phyloP scores from a whole-genome alignment of 805 yeast genomes.

The Candida patagonica region DNA sequence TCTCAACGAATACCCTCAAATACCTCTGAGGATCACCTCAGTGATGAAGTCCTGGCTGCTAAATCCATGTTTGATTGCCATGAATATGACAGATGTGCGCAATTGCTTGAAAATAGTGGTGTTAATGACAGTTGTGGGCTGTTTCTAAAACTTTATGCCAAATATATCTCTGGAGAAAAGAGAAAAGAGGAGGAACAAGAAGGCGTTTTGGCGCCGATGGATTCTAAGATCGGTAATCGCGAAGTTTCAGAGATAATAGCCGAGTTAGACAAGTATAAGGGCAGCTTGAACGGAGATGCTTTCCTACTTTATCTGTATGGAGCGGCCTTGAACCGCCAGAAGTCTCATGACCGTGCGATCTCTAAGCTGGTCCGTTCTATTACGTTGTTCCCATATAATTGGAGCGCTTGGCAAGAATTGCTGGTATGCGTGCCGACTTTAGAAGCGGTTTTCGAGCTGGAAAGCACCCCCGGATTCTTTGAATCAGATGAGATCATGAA shows the following conservation, averaged over 20 bases:
- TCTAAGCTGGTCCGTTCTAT: conserved; percentile 52
- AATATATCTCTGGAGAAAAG: conserved; percentile 70
- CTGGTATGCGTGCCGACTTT: conserved; percentile 48
- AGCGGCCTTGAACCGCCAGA: conserved; percentile 50
- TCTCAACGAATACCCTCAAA: conserved; percentile 7
- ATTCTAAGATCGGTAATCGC: conserved; percentile 25
- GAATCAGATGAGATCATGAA: conserved; percentile 25
- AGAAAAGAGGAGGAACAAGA: conserved; percentile 61
- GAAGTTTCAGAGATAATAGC: conserved; percentile 29
- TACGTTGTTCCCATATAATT: conserved; percentile 66
- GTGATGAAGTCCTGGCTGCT: conserved; percentile 49
- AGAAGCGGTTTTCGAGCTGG: conserved; percentile 40
- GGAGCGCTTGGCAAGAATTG: conserved; percentile 91
- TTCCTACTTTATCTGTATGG: conserved; percentile 70
- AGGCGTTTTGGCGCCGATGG: conserved; percentile 40
- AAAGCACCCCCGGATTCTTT: neutral
- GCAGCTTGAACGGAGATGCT: conserved; percentile 33
- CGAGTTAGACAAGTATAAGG: conserved; percentile 31
- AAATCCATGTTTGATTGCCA: conserved; percentile 67
- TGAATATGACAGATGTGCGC: conserved; percentile 75
- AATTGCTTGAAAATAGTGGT: conserved; percentile 41
- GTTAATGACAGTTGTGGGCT: conserved; percentile 29
- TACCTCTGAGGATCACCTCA: neutral
- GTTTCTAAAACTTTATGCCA: conserved; percentile 62
- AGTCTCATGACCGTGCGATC: conserved; percentile 53